Conservation (phyloP, 768 basidiomycete species). For the Chalciporus sphaerocephalus region DNA sequence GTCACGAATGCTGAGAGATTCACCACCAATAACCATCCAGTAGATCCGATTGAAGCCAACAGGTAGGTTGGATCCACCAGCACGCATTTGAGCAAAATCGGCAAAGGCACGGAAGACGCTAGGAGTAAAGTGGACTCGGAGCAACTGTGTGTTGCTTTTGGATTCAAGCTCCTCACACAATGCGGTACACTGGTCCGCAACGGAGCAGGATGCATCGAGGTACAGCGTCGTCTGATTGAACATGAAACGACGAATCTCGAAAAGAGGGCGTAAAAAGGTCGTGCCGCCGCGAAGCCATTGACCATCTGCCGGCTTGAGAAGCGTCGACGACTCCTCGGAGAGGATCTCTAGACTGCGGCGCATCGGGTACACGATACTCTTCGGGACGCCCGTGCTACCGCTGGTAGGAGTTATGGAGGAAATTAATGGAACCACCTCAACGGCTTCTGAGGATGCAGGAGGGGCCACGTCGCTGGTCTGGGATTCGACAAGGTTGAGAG, state of each 20-base stretch:
- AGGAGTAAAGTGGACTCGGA: constrained; percentile 29
- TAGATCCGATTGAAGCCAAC: constrained; percentile 25
- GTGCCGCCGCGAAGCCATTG: constrained; percentile 33
- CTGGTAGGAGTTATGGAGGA: constrained; percentile 28
- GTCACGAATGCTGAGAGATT: constrained; percentile 24
- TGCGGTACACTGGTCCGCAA: constrained; percentile 24
- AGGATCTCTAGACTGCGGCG: constrained; percentile 21
- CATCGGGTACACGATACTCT: constrained; percentile 33
- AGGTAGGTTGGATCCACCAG: constrained; percentile 13
- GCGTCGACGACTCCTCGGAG: constrained; percentile 26
- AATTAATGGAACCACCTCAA: constrained; percentile 21
- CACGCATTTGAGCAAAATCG: constrained; percentile 24
- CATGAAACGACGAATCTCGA: constrained; percentile 31
- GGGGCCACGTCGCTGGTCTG: constrained; percentile 7
- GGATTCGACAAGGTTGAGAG: constrained; percentile 11
- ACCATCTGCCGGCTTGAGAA: constrained; percentile 26
- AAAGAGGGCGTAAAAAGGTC: constrained; percentile 29
- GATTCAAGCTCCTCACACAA: constrained; percentile 27
- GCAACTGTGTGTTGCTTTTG: constrained; percentile 16
- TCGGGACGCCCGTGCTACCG: constrained; percentile 31
- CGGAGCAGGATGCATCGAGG: constrained; percentile 26
- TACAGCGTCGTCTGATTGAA: constrained; percentile 31
- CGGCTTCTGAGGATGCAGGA: constrained; percentile 18
- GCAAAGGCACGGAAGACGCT: constrained; percentile 30
- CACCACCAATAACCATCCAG: constrained; percentile 33